Base-by-base conservation (phyloP, 2,329 filamentous ascomycete species). In the Sporothrix pallida region DNA sequence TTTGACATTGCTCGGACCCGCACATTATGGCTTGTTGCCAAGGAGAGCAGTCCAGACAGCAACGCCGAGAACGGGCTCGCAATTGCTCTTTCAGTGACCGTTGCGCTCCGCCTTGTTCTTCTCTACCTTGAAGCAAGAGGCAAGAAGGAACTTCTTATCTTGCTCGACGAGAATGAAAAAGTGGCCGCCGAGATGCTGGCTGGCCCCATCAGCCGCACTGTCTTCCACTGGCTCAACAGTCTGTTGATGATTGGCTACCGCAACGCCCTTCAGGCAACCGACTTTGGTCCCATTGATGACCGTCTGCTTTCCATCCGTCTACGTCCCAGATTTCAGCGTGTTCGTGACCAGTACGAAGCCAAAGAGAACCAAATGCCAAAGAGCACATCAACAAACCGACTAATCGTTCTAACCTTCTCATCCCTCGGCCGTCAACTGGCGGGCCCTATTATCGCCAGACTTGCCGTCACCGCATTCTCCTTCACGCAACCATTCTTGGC, bases 141-240 rank as follows among this genome's bases (percentile, higher is more conserved):
- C 46, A 67, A 67, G 20, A 67, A 50, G 10, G 63, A 50, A 12
- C 63, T 67, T 31, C 63, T 67, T 7, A 50, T 67, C 20, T 10
- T 50, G 20, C 46, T 48, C 13, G 12, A 26, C 63, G 44, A 50
- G 31, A 67, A 70, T 70, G 48, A 70, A n/a, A 56, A 70, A 42
- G 67, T 74, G 26, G 54, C 62, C 8, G 77, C 78, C 76, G 10
- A 80, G 85, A 4, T 78, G 86, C 3, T 79, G 81, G 23, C 75
- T 87, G 73, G 86, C 2, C 80, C 87, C 20, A 85, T 85, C 75
- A 87, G 81, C 75, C 81, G 82, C 63, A 80, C 79, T 0, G 79
- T 87, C 17, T 88, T 88, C 77, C 84, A 82, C 80, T 89, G 87
- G 87, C 78, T 88, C 72, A 87, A 85, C 74, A 81, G 83, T 2